Evolutionary conservation across 2,329 filamentous ascomycete genomes (phyloP), one percentile per base, ranked within the genome.

Genomic region (Colletotrichum filicis): DNA sequence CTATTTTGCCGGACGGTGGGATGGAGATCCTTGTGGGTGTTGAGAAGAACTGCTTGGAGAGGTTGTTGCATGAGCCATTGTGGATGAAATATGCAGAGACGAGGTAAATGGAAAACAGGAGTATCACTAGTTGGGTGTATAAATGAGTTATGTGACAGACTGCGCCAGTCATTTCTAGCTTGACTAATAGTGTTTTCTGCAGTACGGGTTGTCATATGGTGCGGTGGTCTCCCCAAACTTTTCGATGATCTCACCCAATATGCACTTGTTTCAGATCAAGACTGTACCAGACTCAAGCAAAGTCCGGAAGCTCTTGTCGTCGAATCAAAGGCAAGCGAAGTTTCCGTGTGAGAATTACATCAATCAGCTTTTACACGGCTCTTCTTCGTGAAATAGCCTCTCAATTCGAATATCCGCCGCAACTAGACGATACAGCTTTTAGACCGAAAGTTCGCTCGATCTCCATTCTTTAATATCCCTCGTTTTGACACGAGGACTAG

Each of bases 11-110:
- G 2, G 76, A 80, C 30, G 80, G 80, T 4, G 79, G 79, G 1
- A 79, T 81, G 66, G 80, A 83, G 61, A 75, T 82, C 22, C 55
- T 82, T n/a, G 76, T 82, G 2, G 80, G 80, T 0, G 79, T 82
- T 3, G 79, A 82, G 59, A 74, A 74, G 22, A 79, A 74, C 59
- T 78, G 74, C 30, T 68, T 82, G 49, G 76, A 78, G 5, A 75
- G 73, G 30, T 74, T 83, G 24, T 49, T 80, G 64, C 68, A 74
- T 30, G 81, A 83, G 32, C 81, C 80, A 1, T 56, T 82, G 28
- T 73, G 69, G 72, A 73, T 42, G 58, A 68, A 57, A 14, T 68
- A 61, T 35, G 69, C 64, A 11, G 57, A 68, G 42, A 58, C 66
- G 6, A 62, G 57, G 53, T 68, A 16, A n/a, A 14, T 24, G 12